Percentiles rank a stretch among this genome's conserved stretches.
phyloP scores from a whole-genome alignment of 2,329 filamentous ascomycete species.

The Cladosporium austrohemisphaericum region DNA sequence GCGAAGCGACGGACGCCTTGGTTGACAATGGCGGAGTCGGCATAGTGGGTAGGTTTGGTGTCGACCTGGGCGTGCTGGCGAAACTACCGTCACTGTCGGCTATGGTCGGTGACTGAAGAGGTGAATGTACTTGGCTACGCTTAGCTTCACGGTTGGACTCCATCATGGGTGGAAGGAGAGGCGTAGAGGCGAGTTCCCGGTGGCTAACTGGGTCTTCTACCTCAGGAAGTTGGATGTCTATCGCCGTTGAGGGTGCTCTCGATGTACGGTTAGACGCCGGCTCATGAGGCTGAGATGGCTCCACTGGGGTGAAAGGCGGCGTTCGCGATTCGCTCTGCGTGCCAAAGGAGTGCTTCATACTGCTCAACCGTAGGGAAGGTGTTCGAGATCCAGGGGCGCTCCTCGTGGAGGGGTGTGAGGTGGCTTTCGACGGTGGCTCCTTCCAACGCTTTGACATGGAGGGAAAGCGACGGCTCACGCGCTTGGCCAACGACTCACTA shows the following conservation, averaged over 20 bases:
- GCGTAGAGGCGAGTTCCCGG: slow-evolving; percentile 70
- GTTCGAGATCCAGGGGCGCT: slow-evolving; percentile 41
- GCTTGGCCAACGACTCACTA: slow-evolving; percentile 21
- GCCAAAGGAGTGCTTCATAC: slow-evolving; percentile 61
- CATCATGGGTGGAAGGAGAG: slow-evolving; percentile 78
- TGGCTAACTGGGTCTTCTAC: slow-evolving; percentile 48
- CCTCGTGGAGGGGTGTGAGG: slow-evolving; percentile 25
- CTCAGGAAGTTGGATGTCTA: slow-evolving; percentile 21
- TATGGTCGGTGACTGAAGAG: slow-evolving; percentile 80
- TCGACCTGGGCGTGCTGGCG: slow-evolving; percentile 46
- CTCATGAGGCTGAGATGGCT: neutral
- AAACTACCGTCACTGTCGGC: slow-evolving; percentile 53
- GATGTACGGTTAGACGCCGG: slow-evolving; percentile 12
- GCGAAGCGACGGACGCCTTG: slow-evolving; percentile 73
- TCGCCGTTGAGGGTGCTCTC: slow-evolving; percentile 16
- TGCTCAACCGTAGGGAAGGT: slow-evolving; percentile 73
- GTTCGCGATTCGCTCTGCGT: slow-evolving; percentile 41
- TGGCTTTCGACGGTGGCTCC: slow-evolving; percentile 37
- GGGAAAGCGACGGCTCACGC: slow-evolving; percentile 27
- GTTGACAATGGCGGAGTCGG: slow-evolving; percentile 72
- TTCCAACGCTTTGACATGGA: slow-evolving; percentile 54
- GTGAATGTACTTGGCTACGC: slow-evolving; percentile 54
- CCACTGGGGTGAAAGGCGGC: slow-evolving; percentile 29
- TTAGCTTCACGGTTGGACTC: slow-evolving; percentile 33
- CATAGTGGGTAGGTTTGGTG: slow-evolving; percentile 45